A percentile compares a stretch with the other conserved stretches of the same genome.
These are phyloP conservation scores for Alternaria novae-zelandiae DNA, from an alignment of 2,329 filamentous ascomycete species.

Conservation along the genomic window DNA sequence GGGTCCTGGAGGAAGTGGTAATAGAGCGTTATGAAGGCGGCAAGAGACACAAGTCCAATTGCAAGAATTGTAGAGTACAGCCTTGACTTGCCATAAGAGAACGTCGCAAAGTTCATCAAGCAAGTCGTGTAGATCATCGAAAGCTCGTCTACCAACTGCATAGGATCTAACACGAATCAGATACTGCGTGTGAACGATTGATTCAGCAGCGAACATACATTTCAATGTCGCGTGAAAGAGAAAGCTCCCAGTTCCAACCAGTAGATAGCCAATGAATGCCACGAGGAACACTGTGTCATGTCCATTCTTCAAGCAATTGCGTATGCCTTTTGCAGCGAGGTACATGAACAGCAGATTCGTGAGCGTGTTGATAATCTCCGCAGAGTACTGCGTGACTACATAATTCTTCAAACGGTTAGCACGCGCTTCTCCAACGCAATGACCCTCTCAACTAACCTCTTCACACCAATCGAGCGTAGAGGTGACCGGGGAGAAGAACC, in stretches of 20 bases:
- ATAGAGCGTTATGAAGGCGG: conserved; percentile 74
- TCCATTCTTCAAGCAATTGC: conserved; percentile 72
- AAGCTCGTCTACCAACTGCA: conserved; percentile 74
- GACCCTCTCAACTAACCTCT: conserved; percentile 61
- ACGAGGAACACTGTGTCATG: conserved; percentile 80
- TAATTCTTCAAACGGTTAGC: conserved; percentile 63
- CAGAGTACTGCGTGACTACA: conserved; percentile 75
- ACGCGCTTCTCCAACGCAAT: neutral
- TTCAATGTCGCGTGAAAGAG: conserved; percentile 69
- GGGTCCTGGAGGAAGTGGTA: conserved; percentile 86
- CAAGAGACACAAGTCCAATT: conserved; percentile 59
- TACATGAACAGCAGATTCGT: conserved; percentile 85
- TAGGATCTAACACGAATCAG: conserved; percentile 68
- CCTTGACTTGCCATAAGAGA: conserved; percentile 69
- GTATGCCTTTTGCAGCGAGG: conserved; percentile 76
- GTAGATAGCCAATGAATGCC: conserved; percentile 65
- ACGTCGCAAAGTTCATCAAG: conserved; percentile 73
- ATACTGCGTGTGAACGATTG: conserved; percentile 50
- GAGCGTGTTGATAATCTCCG: conserved; percentile 78
- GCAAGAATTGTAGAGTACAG: conserved; percentile 62
- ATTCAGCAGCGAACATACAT: conserved; percentile 51
- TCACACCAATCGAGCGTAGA: conserved; percentile 82
- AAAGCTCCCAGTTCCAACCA: conserved; percentile 68
- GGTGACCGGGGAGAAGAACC: conserved; percentile 73
- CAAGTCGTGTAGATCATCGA: conserved; percentile 77